Base-by-base conservation (phyloP, 805 yeast species). In the Kodamaea restingae region DNA sequence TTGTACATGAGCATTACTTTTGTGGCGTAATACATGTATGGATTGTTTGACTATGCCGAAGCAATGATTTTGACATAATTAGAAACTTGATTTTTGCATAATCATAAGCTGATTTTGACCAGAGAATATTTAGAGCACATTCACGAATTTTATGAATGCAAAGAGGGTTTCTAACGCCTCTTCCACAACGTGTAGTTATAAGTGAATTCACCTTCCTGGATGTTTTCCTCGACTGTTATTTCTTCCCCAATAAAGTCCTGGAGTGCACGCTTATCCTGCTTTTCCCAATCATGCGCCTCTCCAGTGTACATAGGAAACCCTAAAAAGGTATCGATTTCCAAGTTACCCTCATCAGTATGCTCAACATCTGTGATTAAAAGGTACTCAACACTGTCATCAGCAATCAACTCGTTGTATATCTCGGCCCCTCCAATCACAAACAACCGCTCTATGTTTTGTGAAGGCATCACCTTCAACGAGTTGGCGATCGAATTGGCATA, bases 401-500 rank as follows among this genome's bases (percentile, higher is more conserved):
- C 44, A 10, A 80, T 52, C 10, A 80, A 70, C 28, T 77, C 69
- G 37, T 76, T 72, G 63, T 93, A 93, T 7, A 93, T 68, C 55
- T 90, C 90, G 0, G 90, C 93, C 1, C 98, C 98, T 3, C 98
- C 98, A 45, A 93, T 91, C 18, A 93, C 73, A 54, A 80, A 93
- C 1, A 93, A 70, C 35, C 76, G 75, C 36, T 78, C 84, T 45
- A 33, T 44, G 18, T 20, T 77, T 1, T 60, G 60, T 4, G 65
- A 60, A 14, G 75, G 73, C n/a, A 40, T 14, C 44, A 41, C 63
- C 3, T 50, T 55, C 21, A 62, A 44, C 7, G 61, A 48, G n/a
- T 41, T 36, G 12, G 57, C 58, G 17, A 66, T 45, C 24, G 66
- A 60, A 36, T 56, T 54, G 24, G 56, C 55, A 37, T 54, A 54